A percentile compares a stretch with the other conserved stretches of the same genome.
Conservation (phyloP, 2,329 filamentous ascomycete species). For the Rhinocladiella similis region DNA sequence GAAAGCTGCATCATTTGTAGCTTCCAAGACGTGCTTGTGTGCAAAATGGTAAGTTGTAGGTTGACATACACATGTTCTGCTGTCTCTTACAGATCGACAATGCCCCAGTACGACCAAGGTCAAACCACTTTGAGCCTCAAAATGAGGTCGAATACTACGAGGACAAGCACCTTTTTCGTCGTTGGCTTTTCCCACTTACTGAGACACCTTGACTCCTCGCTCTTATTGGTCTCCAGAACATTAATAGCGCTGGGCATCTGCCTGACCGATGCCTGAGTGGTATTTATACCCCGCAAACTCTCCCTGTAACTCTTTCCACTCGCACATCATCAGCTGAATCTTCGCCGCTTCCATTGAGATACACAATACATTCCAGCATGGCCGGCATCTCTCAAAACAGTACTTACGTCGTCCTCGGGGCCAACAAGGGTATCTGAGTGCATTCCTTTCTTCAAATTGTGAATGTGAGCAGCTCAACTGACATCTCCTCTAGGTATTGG, state of each 20-base stretch:
- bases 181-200: background rate
- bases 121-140: too few relatives aligned
- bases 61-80: too few relatives aligned
- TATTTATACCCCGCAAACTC: background rate
- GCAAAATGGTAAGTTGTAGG: too few relatives aligned
- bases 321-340: too few relatives aligned
- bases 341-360: background rate
- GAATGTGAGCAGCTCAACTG: background rate
- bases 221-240: background rate
- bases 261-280: background rate
- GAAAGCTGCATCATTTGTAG: too few relatives aligned
- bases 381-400: background rate
- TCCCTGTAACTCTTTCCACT: background rate
- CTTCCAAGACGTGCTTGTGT: too few relatives aligned
- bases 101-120: too few relatives aligned
- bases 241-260: background rate
- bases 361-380: background rate
- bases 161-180: too few relatives aligned
- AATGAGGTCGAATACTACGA: too few relatives aligned
- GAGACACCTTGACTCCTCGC: background rate
- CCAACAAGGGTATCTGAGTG: background rate
- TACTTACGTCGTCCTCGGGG: background rate
- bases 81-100: too few relatives aligned
- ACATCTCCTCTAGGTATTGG: background rate
- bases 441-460: background rate